Base-by-base conservation (phyloP, 345 rosid species). In the Sonneratia alba region DNA sequence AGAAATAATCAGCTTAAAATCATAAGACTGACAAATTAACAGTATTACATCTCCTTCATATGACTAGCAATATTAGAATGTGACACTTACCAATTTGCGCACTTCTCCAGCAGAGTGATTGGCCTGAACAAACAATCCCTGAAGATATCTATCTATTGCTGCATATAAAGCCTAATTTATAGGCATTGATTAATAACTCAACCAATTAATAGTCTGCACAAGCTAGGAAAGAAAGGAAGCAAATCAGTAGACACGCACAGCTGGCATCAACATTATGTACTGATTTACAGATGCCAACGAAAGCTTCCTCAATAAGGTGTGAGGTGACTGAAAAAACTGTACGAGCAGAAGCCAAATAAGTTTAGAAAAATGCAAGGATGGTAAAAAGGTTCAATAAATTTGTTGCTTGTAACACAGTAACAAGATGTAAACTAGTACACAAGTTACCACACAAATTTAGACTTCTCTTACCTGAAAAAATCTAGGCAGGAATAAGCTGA, bases 291-390 rank as follows among this genome's bases (percentile, higher is more conserved):
- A 92, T 76, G 90, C 92, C 85, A 95, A 72, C 59, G 99, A 87
- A 75, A 89, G 90, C 83, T 87, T 95, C 79, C 90, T 88, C 71
- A 95, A 76, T 19, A 91, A 85, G 72, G 91, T 55, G 79, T 95
- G 96, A 12, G 97, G 89, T 16, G 99, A 95, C 81, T 85, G 99
- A 77, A 95, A 95, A 79, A 95, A 82, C 99, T 95, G 71, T 77
- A 79, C 59, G 70, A 38, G 71, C 36, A 68, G 19, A 68, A 45
- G 32, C 15, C 76, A 73, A 72, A 65, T 45, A 70, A 71, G 42
- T 42, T 9, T 42, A 42, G 45, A 4, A 42, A 42, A 27, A 27
- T 27, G 32, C 32, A 27, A 27, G 32, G 32, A 27, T 27, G 32
- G 32, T 27, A 27, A 27, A 27, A 27, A 27, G 32, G 32, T 42